These are phyloP conservation scores for Gossypium lobatum DNA, from an alignment of 441 rosid genomes.

Conservation along the genomic window DNA sequence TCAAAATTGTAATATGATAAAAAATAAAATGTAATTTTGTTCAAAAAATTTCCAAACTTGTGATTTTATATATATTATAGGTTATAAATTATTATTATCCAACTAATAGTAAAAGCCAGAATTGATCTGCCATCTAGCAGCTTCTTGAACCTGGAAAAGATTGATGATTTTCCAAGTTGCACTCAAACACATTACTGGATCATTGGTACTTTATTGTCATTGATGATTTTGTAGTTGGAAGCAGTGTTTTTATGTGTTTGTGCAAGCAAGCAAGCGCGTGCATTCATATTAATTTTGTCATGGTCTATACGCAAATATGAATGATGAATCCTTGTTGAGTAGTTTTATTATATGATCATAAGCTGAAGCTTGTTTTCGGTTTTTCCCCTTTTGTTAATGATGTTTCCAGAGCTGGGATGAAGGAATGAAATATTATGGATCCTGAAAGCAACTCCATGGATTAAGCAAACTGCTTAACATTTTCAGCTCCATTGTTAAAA, in stretches of 20 bases:
- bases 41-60: too few relatives aligned
- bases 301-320: not conserved
- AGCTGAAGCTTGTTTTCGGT: not conserved
- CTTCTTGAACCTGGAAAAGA: not conserved
- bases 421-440: constrained; percentile 2
- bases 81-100: not conserved
- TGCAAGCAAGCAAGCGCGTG: not conserved
- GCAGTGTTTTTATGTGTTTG: not conserved
- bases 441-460: not conserved
- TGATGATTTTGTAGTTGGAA: not conserved
- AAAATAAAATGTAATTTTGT: too few relatives aligned
- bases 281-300: not conserved
- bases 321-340: not conserved
- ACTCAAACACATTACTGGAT: not conserved
- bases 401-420: constrained; percentile 9
- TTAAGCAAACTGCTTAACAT: not conserved
- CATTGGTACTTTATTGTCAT: not conserved
- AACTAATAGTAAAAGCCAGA: not conserved
- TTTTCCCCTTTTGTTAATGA: not conserved
- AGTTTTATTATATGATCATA: not conserved
- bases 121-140: not conserved
- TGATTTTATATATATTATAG: too few relatives aligned
- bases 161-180: not conserved
- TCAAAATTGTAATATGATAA: too few relatives aligned
- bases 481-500: not conserved